Percentiles rank a stretch among this genome's conserved stretches.
These are phyloP conservation scores for Myrica gale DNA, from an alignment of 306 rosid genomes.

Conservation along the genomic window DNA sequence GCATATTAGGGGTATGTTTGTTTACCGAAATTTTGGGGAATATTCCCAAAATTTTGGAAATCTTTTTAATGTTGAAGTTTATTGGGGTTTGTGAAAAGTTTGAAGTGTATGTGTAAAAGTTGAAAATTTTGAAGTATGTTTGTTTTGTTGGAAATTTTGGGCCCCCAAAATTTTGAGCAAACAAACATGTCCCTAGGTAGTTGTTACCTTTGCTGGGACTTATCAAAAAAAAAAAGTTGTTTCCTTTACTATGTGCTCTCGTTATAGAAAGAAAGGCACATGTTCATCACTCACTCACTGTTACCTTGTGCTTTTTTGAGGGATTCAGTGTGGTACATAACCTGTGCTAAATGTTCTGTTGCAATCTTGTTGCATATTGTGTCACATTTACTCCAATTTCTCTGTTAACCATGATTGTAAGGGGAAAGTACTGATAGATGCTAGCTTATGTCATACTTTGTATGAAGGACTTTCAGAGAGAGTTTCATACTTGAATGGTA, in stretches of 20 bases:
- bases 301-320: background rate
- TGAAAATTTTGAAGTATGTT: no score
- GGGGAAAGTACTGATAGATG: background rate
- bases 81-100: no score
- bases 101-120: no score
- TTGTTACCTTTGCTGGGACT: no score
- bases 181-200: no score
- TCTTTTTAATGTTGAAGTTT: no score
- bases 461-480: background rate
- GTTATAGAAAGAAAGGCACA: background rate
- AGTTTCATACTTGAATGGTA: background rate
- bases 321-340: background rate
- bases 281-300: background rate
- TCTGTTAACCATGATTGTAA: background rate
- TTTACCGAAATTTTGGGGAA: no score
- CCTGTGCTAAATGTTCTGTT: background rate
- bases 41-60: no score
- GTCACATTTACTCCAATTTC: background rate
- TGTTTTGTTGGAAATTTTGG: no score
- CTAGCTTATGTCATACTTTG: background rate
- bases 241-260: background rate
- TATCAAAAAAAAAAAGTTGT: no score
- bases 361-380: background rate
- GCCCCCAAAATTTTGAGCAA: no score
- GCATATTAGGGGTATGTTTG: background rate